A percentile compares a stretch with the other conserved stretches of the same genome.
These are phyloP conservation scores for Kluyveromyces aestuarii DNA, from an alignment of 805 yeast genomes.

Conservation along the genomic window DNA sequence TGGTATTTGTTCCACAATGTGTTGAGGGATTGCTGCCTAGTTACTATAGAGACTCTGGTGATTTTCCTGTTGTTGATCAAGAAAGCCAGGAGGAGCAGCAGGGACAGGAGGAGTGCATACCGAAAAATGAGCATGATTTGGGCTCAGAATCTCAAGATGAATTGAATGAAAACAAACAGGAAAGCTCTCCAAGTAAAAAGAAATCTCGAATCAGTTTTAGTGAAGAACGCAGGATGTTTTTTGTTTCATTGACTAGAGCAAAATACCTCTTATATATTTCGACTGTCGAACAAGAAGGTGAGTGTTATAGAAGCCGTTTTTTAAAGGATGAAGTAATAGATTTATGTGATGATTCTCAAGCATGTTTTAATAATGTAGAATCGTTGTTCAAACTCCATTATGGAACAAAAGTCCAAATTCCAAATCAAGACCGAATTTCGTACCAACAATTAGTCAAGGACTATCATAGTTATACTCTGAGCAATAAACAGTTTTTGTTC, in stretches of 20 bases:
- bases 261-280: slow-evolving; percentile 44
- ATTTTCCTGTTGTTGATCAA: slow-evolving; percentile 21
- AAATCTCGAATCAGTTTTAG: slow-evolving; percentile 3
- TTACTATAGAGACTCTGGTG: slow-evolving; percentile 28
- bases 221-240: slow-evolving; percentile 79
- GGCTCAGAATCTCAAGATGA: slow-evolving; percentile 12
- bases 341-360: background rate
- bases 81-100: slow-evolving; percentile 20
- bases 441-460: slow-evolving; percentile 1
- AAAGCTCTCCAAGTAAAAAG: slow-evolving; percentile 2
- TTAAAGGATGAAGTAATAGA: slow-evolving; percentile 3
- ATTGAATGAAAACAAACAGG: slow-evolving; percentile 9
- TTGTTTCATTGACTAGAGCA: slow-evolving; percentile 86
- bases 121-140: background rate
- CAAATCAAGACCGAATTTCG: slow-evolving; percentile 2
- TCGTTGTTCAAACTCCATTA: slow-evolving; percentile 1
- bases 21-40: slow-evolving; percentile 62
- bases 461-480: background rate
- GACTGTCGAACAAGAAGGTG: slow-evolving; percentile 12
- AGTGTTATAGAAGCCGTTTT: slow-evolving; percentile 3
- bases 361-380: background rate
- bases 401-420: slow-evolving; percentile 1
- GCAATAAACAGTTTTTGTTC: background rate
- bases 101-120: slow-evolving; percentile 3
- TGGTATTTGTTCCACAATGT: slow-evolving; percentile 73